Evolutionary conservation across 2,329 filamentous ascomycete genomes (phyloP), one percentile per base, ranked within the genome.

Genomic region (Ophiocordyceps camponoti-leonardi): DNA sequence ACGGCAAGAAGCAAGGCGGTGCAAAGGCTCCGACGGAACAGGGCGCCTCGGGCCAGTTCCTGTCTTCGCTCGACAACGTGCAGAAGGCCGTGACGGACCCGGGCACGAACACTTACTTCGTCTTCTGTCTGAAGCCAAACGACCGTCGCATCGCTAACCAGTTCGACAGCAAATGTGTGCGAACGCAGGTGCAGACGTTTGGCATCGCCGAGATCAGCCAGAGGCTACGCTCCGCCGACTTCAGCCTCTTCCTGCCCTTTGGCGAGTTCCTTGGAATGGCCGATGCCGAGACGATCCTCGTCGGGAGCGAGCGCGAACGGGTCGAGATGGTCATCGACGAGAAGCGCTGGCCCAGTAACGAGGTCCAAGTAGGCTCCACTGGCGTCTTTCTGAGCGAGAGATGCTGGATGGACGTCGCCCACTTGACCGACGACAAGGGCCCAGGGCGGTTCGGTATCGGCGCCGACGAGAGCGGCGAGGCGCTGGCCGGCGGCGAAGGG

Each of bases 171-270:
- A 96, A 96, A 63, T 98, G 92, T 59, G 92, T 98, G 20, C 81
- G 92, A 4, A 85, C 84, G 12, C 92, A 98, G 59, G 76, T 98
- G 1, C 90, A 96, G 58, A 94, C 87, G 0, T 86, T 96, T 53
- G 92, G 92, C 30, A 94, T 98, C 56, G 88, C 88, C 1, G 92
- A 98, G 59, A 95, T 98, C 61, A 94, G 88, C 58, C 88, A 95
- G 58, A 77, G 92, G 19, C 72, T 98, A 37, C 79, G 88, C 44
- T 90, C 90, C 46, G 90, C 90, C 0, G 92, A 98, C 61, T 96
- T 95, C 67, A 94, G 85, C 58, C 67, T 96, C 33, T 98, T 98
- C 68, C 67, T 98, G 52, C 92, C 92, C 0, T 98, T 96, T 57
- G 86, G 83, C 44, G 92, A 98, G 62, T 96, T 98, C 61, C 72